Evolutionary conservation across 257 asterid genomes (phyloP).

Genomic region (Fraxinus excelsior): DNA sequence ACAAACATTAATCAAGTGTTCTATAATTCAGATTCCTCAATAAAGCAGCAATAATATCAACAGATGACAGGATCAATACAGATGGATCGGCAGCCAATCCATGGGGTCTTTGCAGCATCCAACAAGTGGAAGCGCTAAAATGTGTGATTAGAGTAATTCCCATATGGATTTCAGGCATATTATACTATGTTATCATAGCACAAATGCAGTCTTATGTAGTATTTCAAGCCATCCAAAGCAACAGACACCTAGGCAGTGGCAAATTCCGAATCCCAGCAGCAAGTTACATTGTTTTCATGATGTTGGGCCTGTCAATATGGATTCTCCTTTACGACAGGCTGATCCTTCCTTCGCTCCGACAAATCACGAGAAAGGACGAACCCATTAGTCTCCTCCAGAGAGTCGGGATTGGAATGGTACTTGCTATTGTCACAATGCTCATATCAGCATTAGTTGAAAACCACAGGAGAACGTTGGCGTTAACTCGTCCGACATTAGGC

Average conservation of each 20-base stretch:
- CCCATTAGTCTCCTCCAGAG: slow-evolving; percentile 47
- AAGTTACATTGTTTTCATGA: slow-evolving; percentile 37
- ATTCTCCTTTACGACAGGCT: slow-evolving; percentile 43
- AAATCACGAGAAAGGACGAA: slow-evolving; percentile 29
- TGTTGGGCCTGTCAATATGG: slow-evolving; percentile 47
- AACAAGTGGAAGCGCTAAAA: slow-evolving; percentile 44
- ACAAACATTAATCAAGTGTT: background rate
- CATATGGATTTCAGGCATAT: slow-evolving; percentile 40
- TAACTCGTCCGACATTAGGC: slow-evolving; percentile 37
- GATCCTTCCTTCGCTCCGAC: slow-evolving; percentile 33
- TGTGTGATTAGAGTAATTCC: slow-evolving; percentile 40
- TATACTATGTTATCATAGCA: slow-evolving; percentile 31
- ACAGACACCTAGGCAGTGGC: slow-evolving; percentile 30
- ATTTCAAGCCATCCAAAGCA: slow-evolving; percentile 46
- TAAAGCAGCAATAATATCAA: slow-evolving; percentile 43
- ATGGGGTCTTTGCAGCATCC: slow-evolving; percentile 39
- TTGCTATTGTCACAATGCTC: slow-evolving; percentile 33
- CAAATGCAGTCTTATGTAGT: slow-evolving; percentile 38
- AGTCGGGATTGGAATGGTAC: slow-evolving; percentile 38
- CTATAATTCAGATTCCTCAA: slow-evolving; percentile 35
- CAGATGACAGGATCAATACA: slow-evolving; percentile 21
- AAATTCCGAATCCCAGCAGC: slow-evolving; percentile 44
- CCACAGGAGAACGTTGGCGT: slow-evolving; percentile 28
- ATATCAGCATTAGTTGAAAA: slow-evolving; percentile 34
- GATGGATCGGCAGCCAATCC: slow-evolving; percentile 42